Percentiles rank a stretch among this genome's conserved stretches.
Evolutionary conservation across 129 eudicot species (phyloP).

Genomic region (Gnaphalium uliginosum): DNA sequence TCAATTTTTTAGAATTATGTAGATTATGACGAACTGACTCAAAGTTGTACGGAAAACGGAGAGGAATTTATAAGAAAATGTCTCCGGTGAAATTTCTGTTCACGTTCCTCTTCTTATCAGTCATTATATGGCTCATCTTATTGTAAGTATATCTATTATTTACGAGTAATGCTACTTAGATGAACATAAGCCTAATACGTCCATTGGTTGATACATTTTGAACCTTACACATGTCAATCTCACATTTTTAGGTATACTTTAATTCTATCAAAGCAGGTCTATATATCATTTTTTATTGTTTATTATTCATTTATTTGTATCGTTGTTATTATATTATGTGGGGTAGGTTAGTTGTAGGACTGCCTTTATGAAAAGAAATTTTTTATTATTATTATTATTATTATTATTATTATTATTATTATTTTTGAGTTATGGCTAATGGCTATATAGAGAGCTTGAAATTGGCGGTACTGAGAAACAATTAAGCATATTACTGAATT

Average conservation of each 20-base stretch:
- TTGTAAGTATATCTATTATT: conserved; percentile 43
- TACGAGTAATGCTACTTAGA: no score
- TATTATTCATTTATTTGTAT: neutral
- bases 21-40: conserved; percentile 15
- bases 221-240: no score
- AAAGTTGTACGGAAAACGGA: conserved; percentile 12
- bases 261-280: no score
- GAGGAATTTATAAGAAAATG: conserved; percentile 9
- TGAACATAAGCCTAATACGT: no score
- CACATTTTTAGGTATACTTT: no score
- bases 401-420: neutral
- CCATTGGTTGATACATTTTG: no score
- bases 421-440: neutral
- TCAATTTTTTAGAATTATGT: neutral
- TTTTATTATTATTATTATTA: no score
- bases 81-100: conserved; percentile 72
- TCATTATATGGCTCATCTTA: conserved; percentile 72
- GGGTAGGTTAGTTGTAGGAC: no score
- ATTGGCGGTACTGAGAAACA: conserved; percentile 1
- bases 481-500: neutral
- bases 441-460: neutral
- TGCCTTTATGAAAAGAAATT: no score
- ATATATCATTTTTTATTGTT: no score
- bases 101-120: conserved; percentile 62
- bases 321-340: no score